Base-by-base conservation (phyloP, 768 basidiomycete species). In the Tylopilus vinaceipallidus region DNA sequence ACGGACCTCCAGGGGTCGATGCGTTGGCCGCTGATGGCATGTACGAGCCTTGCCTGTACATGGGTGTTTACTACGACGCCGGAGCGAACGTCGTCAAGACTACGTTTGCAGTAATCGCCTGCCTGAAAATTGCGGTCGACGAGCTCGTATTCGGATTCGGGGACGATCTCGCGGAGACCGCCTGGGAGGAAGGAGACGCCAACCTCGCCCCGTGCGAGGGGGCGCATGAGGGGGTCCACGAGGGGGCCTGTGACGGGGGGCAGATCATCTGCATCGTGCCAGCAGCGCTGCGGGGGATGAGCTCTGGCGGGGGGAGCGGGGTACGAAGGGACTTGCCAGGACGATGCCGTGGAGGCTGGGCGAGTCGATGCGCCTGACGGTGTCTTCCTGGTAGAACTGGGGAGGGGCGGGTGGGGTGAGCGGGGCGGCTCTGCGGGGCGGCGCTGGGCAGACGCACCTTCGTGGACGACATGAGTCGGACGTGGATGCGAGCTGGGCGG, bases 251-350 rank as follows among this genome's bases (percentile, higher is more conserved):
- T 64, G 3, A 74, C 70, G 0, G 69, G 68, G 27, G 75, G 76
- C 13, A 80, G 63, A 51, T 91, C 89, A 55, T 94, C 91, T 10
- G 84, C 82, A 64, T 93, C 90, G 54, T 90, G 86, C 92, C 91
- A 94, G 60, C 86, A 90, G 69, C 89, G 81, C 91, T 94, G 63
- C 9, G 44, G 33, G 7, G 4, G 30, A 41, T 62, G 49, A 54
- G 55, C 32, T n/a, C n/a, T n/a, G n/a, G n/a, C n/a, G n/a, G n/a
- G n/a, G 24, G 34, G 42, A 32, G 27, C 45, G 26, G 42, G 6
- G 19, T 6, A 19, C 29, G n/a, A 27, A 13, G 17, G 17, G 13
- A 13, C 12, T 32, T 42, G 89, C 90, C 69, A 91, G 66, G 42
- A 92, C 83, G 54, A 88, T 74, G 24, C 81, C 88, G 57, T 76